Conservation (phyloP, 2,329 filamentous ascomycete species). For the Tolypocladium ovalisporum region DNA sequence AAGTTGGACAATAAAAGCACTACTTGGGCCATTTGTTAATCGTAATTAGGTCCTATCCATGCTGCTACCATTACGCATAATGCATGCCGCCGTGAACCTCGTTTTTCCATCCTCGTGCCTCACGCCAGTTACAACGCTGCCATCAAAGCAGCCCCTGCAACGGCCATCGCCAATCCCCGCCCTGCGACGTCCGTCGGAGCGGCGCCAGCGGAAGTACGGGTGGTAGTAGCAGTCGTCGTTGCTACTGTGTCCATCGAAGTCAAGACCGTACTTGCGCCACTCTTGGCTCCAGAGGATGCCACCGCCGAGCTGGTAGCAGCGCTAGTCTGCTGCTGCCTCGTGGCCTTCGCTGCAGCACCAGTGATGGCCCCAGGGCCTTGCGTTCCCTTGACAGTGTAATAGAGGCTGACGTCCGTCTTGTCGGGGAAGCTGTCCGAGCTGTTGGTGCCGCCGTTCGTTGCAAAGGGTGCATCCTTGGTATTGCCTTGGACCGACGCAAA, state of each 20-base stretch:
- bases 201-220: conserved; percentile 7
- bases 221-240: neutral
- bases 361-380: conserved; percentile 31
- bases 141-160: conserved; percentile 17
- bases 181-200: conserved; percentile 12
- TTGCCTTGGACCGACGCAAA: conserved; percentile 19
- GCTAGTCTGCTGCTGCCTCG: conserved; percentile 12
- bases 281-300: neutral
- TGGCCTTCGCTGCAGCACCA: conserved; percentile 25
- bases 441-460: conserved; percentile 19
- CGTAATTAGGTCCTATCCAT: neutral
- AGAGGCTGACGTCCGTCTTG: conserved; percentile 28
- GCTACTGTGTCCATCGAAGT: neutral
- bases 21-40: neutral
- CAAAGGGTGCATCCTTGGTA: conserved; percentile 7
- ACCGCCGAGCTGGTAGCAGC: conserved; percentile 5
- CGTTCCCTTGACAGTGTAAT: conserved; percentile 26
- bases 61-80: neutral
- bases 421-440: conserved; percentile 21
- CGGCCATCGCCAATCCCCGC: conserved; percentile 12
- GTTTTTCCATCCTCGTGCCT: neutral
- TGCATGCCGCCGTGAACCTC: neutral
- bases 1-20: neutral
- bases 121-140: conserved; percentile 13
- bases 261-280: neutral